Evolutionary conservation across 768 basidiomycete genomes (phyloP), one percentile per base, ranked within the genome.

Genomic region (Zangia roseola): DNA sequence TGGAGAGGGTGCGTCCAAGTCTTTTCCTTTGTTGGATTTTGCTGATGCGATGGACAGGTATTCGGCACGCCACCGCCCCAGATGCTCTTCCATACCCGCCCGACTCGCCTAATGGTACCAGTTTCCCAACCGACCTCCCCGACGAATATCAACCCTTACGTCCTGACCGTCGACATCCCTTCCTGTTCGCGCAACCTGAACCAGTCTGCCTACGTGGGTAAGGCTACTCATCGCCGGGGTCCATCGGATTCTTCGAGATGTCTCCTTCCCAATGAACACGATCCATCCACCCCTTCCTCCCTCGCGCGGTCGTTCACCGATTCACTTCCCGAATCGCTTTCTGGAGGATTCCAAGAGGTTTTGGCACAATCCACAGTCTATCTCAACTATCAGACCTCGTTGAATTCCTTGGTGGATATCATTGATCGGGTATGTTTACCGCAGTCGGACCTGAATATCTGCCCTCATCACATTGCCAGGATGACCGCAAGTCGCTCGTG

Each of bases 51-150:
- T 41, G 13, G 12, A 8, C 60, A 92, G 90, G 78, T 93, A 55
- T 92, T 93, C 59, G 90, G 90, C 46, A 81, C 83, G 23, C 82
- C 81, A 5, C 91, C 91, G 28, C 90, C 90, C 3, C 86, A 88
- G 53, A 80, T 76, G 2, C 74, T 92, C n/a, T 92, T 82, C 61
- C 84, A 83, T 67, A 84, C 86, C 10, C 81, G 83, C 31, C 74
- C 74, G 24, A 70, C 64, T 28, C 74, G 76, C 13, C 72, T 74
- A 14, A 52, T 44, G 9, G 38, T 48, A 14, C 56, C 53, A 54
- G 68, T n/a, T 63, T 65, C 60, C 40, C 62, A 65, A 20, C 57
- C 62, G 6, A n/a, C 58, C 3, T 60, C 64, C 1, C 59, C 64
- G 40, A 38, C 50, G 16, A 23, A 30, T 20, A 4, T 28, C 21